Percentiles rank a stretch among this genome's conserved stretches.
phyloP scores from a whole-genome alignment of 2,329 filamentous ascomycete species.

The Stemphylium beticola region DNA sequence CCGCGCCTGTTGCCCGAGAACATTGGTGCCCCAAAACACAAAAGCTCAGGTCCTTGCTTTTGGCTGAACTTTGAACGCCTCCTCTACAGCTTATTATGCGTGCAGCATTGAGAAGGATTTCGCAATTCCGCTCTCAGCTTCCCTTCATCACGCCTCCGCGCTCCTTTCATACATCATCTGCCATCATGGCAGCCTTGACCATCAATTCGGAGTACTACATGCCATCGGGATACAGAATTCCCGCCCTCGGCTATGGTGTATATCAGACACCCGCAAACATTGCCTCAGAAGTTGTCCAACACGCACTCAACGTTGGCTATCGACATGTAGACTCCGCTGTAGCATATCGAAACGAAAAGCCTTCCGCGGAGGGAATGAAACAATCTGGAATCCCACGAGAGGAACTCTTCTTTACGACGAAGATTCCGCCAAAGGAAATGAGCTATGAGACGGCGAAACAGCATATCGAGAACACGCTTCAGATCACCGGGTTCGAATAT shows the following conservation, averaged over 20 bases:
- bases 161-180: conserved; percentile 33
- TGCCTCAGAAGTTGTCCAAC: conserved; percentile 63
- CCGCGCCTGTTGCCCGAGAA: neutral
- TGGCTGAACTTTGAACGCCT: neutral
- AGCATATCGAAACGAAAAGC: conserved; percentile 70
- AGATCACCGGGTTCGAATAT: conserved; percentile 68
- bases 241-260: conserved; percentile 64
- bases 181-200: conserved; percentile 52
- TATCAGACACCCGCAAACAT: conserved; percentile 58
- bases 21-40: neutral
- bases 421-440: conserved; percentile 67
- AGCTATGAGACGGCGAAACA: conserved; percentile 67
- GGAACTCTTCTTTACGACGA: conserved; percentile 74
- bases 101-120: conserved; percentile 19
- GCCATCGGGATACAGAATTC: conserved; percentile 67
- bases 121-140: conserved; percentile 18
- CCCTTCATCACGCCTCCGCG: conserved; percentile 2
- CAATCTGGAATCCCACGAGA: conserved; percentile 62
- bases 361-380: conserved; percentile 69
- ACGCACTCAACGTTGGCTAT: conserved; percentile 66
- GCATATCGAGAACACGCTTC: conserved; percentile 57
- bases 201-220: conserved; percentile 59
- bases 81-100: conserved; percentile 4
- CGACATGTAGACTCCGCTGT: conserved; percentile 70
- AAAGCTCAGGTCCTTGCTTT: no score